phyloP scores from a whole-genome alignment of 306 rosid species.

The Astragalus glycyphyllos region DNA sequence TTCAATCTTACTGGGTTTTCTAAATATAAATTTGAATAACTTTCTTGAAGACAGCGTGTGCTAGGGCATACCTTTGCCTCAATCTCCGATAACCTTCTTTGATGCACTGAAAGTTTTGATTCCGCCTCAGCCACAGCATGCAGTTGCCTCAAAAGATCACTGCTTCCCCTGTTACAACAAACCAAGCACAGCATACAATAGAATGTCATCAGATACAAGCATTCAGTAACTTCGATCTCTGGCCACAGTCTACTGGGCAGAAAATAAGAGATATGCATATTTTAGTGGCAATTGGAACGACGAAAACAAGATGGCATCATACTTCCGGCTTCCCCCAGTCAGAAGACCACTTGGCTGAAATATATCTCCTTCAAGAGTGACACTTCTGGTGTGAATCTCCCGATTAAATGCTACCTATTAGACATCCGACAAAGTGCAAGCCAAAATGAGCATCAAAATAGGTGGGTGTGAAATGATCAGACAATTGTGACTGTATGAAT shows the following conservation, averaged over 20 bases:
- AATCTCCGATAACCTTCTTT: slow-evolving; percentile 67
- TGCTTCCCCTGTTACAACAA: slow-evolving; percentile 73
- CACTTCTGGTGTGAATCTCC: slow-evolving; percentile 77
- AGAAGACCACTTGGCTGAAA: slow-evolving; percentile 96
- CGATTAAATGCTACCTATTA: slow-evolving; percentile 83
- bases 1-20: slow-evolving; percentile 12
- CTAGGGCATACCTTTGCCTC: slow-evolving; percentile 72
- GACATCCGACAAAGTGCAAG: slow-evolving; percentile 42
- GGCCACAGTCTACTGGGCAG: slow-evolving; percentile 21
- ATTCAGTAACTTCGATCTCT: slow-evolving; percentile 25
- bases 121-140: slow-evolving; percentile 84
- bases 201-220: slow-evolving; percentile 33
- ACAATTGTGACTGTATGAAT: neutral
- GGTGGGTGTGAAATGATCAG: slow-evolving; percentile 6
- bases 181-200: slow-evolving; percentile 38
- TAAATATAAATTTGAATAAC: slow-evolving; percentile 4
- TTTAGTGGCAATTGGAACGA: slow-evolving; percentile 21
- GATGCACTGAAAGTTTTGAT: slow-evolving; percentile 65
- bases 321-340: slow-evolving; percentile 99
- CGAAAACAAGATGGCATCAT: slow-evolving; percentile 46
- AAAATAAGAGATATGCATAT: slow-evolving; percentile 32
- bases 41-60: slow-evolving; percentile 13
- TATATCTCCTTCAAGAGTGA: slow-evolving; percentile 98
- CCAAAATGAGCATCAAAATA: slow-evolving; percentile 36
- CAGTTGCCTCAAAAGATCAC: slow-evolving; percentile 82